These are phyloP conservation scores for Claviceps sorghi DNA, from an alignment of 2,329 filamentous ascomycete species.

Conservation along the genomic window DNA sequence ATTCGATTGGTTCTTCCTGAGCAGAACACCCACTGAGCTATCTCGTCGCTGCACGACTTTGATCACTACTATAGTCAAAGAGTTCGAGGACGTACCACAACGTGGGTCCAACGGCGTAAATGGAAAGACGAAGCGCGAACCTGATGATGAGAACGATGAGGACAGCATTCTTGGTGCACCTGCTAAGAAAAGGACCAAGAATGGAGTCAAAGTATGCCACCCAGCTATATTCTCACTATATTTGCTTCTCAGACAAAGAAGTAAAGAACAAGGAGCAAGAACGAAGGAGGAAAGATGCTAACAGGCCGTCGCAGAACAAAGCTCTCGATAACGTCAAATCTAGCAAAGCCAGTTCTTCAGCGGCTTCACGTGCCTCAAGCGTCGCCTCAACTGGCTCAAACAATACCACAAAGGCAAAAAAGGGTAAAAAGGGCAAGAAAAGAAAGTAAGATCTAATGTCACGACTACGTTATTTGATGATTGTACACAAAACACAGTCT, in stretches of 20 bases:
- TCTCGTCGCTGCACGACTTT: constrained; percentile 85
- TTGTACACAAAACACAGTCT: background rate
- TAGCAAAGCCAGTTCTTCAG: constrained; percentile 61
- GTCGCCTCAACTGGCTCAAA: constrained; percentile 59
- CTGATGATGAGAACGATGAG: constrained; percentile 71
- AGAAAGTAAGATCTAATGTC: constrained; percentile 15
- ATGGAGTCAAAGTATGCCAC: constrained; percentile 59
- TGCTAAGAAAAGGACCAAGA: constrained; percentile 85
- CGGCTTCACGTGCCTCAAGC: constrained; percentile 75
- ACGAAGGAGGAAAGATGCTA: background rate
- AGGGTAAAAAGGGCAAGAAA: constrained; percentile 22
- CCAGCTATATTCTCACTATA: background rate
- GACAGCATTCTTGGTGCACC: constrained; percentile 64
- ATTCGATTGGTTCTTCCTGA: constrained; percentile 99
- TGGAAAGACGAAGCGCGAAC: constrained; percentile 57
- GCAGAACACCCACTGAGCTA: constrained; percentile 82
- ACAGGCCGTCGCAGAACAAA: constrained; percentile 56
- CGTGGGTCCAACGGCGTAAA: constrained; percentile 46
- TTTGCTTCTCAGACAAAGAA: background rate
- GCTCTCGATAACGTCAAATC: constrained; percentile 77
- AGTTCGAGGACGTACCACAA: constrained; percentile 61
- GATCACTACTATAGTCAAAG: constrained; percentile 83
- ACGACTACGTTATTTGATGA: background rate
- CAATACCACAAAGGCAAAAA: constrained; percentile 32
- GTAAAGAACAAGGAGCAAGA: background rate